Evolutionary conservation across 805 yeast genomes (phyloP), one percentile per base, ranked within the genome.

Genomic region (Maudiozyma barnettii): DNA sequence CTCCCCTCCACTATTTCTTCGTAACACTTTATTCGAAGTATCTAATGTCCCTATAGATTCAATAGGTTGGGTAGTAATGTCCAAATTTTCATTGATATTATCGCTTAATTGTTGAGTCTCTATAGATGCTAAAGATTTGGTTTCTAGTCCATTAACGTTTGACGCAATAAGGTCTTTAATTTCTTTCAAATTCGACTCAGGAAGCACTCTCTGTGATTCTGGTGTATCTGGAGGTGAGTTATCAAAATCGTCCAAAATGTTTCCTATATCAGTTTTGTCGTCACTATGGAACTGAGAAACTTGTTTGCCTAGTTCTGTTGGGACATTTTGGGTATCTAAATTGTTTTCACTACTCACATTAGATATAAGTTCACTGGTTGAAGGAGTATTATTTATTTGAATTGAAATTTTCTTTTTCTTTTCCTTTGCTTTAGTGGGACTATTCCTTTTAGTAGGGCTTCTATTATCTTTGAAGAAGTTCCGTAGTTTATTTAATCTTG

Each of bases 401-500:
- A 12, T 9, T 26, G 8, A 9, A 26, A 26, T 26, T 26, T 26
- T 26, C 8, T 26, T 26, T 12, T 49, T 45, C 13, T 53, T 45
- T 14, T 49, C 41, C 33, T 51, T 45, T 20, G 51, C 49, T 38
- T 48, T 50, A 2, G 41, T 33, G 8, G 53, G 35, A 5, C 54
- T 37, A 19, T 47, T 52, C 16, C 46, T 49, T 29, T 49, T 53
- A 5, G 43, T 45, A 8, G 59, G 53, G 2, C 59, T 49, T 23
- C 46, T 53, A 20, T 52, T 51, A 3, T 45, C 46, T 39, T 52
- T 55, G 42, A 61, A 54, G 41, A 56, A 62, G 22, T 54, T 54
- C 3, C 58, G 53, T 29, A 62, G 52, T 39, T 55, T 54, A 19
- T 57, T 54, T 2, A 61, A 43, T 45, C 60, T 58, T 3, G 65